phyloP scores from a whole-genome alignment of 179 eudicot genomes.

The Heliamphora pulchella region DNA sequence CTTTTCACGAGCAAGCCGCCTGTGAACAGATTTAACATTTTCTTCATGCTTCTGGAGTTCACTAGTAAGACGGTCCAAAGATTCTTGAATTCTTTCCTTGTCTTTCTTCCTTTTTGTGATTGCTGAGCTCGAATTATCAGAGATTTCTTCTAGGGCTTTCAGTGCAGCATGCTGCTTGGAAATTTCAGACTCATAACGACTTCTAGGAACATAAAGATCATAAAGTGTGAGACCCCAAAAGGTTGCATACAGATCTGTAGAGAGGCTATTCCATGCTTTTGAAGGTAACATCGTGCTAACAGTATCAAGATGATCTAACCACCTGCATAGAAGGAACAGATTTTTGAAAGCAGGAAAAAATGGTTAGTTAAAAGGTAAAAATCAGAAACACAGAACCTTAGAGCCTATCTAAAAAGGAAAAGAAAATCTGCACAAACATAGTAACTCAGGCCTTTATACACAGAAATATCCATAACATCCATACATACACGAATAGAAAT shows the following conservation, averaged over 20 bases:
- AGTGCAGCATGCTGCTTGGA: slow-evolving; percentile 80
- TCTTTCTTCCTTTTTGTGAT: slow-evolving; percentile 97
- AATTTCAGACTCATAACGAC: slow-evolving; percentile 89
- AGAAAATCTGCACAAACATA: background rate
- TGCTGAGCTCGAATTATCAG: slow-evolving; percentile 97
- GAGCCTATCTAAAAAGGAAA: background rate
- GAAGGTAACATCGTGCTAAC: slow-evolving; percentile 83
- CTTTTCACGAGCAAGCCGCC: slow-evolving; percentile 82
- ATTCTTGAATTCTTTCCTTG: slow-evolving; percentile 94
- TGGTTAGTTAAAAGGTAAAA: background rate
- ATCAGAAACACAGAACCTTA: background rate
- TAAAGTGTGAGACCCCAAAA: slow-evolving; percentile 96
- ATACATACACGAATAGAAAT: background rate
- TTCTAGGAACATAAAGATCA: slow-evolving; percentile 92
- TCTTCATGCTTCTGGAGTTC: slow-evolving; percentile 92
- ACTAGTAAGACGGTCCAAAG: slow-evolving; percentile 69
- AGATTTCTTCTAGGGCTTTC: slow-evolving; percentile 88
- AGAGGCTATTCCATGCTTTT: slow-evolving; percentile 97
- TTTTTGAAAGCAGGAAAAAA: background rate
- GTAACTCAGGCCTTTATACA: background rate
- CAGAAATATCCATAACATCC: background rate
- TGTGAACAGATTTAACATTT: slow-evolving; percentile 80
- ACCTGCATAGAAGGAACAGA: slow-evolving; percentile 41
- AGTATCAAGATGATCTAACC: slow-evolving; percentile 81
- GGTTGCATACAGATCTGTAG: slow-evolving; percentile 92